These are phyloP conservation scores for Berkeleyomyces basicola DNA, from an alignment of 2,329 filamentous ascomycete genomes.

Conservation along the genomic window DNA sequence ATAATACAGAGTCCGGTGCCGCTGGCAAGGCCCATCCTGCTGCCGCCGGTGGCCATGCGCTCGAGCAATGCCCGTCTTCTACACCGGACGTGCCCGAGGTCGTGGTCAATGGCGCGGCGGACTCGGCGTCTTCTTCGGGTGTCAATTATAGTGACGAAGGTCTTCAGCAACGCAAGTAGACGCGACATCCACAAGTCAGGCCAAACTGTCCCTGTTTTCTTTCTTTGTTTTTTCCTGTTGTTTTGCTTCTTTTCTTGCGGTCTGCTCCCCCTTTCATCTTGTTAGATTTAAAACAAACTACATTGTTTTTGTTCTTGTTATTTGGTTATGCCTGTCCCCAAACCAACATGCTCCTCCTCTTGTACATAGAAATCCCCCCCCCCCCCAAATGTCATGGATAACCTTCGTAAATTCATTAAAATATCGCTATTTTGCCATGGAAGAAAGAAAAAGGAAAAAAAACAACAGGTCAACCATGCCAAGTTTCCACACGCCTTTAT, in stretches of 20 bases:
- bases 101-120: background rate
- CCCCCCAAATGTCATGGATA: background rate
- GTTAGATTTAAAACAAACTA: no score
- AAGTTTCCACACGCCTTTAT: background rate
- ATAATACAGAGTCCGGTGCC: background rate
- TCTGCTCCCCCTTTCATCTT: no score
- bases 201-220: background rate
- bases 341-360: no score
- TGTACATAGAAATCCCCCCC: no score
- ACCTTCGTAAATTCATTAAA: background rate
- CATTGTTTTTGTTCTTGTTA: no score
- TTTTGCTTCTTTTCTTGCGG: background rate
- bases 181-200: background rate
- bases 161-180: conserved; percentile 9
- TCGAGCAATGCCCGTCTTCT: background rate
- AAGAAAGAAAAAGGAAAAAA: background rate
- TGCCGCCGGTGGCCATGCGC: background rate
- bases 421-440: background rate
- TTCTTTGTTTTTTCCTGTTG: background rate
- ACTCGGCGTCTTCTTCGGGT: conserved; percentile 5
- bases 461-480: background rate
- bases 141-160: background rate
- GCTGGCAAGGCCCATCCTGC: background rate
- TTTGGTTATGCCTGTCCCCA: no score
- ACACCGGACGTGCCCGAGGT: conserved; percentile 4